phyloP scores from a whole-genome alignment of 371 early-diverging fungal species.

The Mucor racemosus region DNA sequence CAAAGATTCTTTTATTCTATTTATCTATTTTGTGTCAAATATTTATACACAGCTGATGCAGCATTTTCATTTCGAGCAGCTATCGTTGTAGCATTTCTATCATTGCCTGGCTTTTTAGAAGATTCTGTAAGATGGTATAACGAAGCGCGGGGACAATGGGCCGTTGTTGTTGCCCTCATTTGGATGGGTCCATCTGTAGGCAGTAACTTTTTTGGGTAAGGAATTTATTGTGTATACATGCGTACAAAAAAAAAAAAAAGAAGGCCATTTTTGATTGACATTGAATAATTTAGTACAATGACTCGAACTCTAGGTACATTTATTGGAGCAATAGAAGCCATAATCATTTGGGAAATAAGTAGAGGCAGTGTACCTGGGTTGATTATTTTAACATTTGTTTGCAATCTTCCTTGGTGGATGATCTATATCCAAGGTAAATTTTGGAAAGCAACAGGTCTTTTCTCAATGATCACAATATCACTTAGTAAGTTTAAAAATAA shows the following conservation, averaged over 20 bases:
- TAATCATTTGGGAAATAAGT: slow-evolving; percentile 51
- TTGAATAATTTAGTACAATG: slow-evolving; percentile 33
- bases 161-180: slow-evolving; percentile 49
- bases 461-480: slow-evolving; percentile 47
- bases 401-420: slow-evolving; percentile 50
- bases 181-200: slow-evolving; percentile 60
- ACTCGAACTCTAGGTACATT: slow-evolving; percentile 48
- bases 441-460: slow-evolving; percentile 50
- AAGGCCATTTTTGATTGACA: not conserved
- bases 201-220: slow-evolving; percentile 55
- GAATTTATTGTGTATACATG: not conserved
- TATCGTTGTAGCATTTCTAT: slow-evolving; percentile 35
- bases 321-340: slow-evolving; percentile 40
- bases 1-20: slow-evolving; percentile 37
- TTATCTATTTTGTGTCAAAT: slow-evolving; percentile 29
- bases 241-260: not conserved
- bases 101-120: slow-evolving; percentile 46
- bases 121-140: slow-evolving; percentile 41
- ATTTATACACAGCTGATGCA: slow-evolving; percentile 43
- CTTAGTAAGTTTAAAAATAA: slow-evolving; percentile 54
- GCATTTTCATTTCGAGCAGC: slow-evolving; percentile 45
- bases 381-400: slow-evolving; percentile 37
- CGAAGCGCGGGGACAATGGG: slow-evolving; percentile 48
- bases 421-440: slow-evolving; percentile 49
- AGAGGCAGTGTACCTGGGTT: slow-evolving; percentile 35